Evolutionary conservation across 495 filamentous ascomycete genomes (phyloP).

Genomic region (Rhizodiscina lignyota): DNA sequence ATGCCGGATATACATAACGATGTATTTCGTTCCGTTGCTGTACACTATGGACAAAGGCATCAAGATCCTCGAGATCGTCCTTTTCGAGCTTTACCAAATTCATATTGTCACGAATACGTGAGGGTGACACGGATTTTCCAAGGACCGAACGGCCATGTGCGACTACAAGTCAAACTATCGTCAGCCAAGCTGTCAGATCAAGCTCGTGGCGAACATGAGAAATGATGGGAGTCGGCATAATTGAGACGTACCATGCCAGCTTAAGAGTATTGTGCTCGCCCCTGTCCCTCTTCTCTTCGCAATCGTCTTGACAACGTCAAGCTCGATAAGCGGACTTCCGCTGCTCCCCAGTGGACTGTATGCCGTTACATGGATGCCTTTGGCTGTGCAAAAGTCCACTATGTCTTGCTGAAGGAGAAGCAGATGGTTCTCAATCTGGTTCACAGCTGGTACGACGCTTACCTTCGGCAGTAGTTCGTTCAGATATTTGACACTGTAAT

Average conservation of each 20-base stretch:
- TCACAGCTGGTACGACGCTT: conserved; percentile 58
- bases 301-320: conserved; percentile 49
- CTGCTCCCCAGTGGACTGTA: conserved; percentile 68
- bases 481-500: conserved; percentile 60
- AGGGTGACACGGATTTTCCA: conserved; percentile 61
- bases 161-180: conserved; percentile 36
- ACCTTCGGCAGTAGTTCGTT: conserved; percentile 53
- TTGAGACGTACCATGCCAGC: conserved; percentile 60
- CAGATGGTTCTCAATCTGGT: conserved; percentile 86
- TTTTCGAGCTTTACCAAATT: conserved; percentile 50
- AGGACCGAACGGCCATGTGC: conserved; percentile 57
- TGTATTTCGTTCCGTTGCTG: conserved; percentile 41
- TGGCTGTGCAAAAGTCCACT: conserved; percentile 53
- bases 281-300: conserved; percentile 51
- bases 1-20: conserved; percentile 64
- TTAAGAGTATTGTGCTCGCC: conserved; percentile 47
- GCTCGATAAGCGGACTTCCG: conserved; percentile 52
- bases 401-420: conserved; percentile 75
- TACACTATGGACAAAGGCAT: no score
- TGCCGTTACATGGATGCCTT: conserved; percentile 61
- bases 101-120: conserved; percentile 58
- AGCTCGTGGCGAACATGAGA: no score
- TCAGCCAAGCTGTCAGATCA: no score
- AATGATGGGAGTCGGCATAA: no score
- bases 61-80: conserved; percentile 49